A percentile compares a stretch with the other conserved stretches of the same genome.
phyloP scores from a whole-genome alignment of 2,329 filamentous ascomycete genomes.

The Chaetomiaceae sp. region DNA sequence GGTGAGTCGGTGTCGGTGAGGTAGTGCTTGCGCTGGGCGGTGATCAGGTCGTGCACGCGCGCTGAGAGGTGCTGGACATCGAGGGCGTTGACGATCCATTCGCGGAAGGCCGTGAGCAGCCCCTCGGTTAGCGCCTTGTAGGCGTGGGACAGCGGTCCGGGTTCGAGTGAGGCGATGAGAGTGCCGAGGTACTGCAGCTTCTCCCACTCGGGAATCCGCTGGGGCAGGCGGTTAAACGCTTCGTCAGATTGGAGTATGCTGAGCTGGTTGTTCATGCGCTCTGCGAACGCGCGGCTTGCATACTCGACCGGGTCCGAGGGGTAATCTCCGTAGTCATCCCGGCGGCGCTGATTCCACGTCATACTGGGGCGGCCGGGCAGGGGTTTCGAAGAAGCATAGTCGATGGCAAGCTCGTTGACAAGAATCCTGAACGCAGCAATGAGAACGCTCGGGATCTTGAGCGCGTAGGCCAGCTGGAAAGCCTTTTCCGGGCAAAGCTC shows the following conservation, averaged over 20 bases:
- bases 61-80: not conserved
- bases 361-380: slow-evolving; percentile 3
- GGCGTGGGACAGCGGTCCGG: not conserved
- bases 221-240: slow-evolving; percentile 25
- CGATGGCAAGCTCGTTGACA: slow-evolving; percentile 56
- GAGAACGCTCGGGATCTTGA: slow-evolving; percentile 39
- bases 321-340: slow-evolving; percentile 48
- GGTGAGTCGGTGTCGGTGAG: slow-evolving; percentile 29
- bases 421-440: slow-evolving; percentile 52
- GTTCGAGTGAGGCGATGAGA: slow-evolving; percentile 3
- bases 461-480: slow-evolving; percentile 48
- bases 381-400: slow-evolving; percentile 29
- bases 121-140: slow-evolving; percentile 11
- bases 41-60: slow-evolving; percentile 18
- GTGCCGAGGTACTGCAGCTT: slow-evolving; percentile 19
- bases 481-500: slow-evolving; percentile 58
- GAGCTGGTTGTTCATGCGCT: slow-evolving; percentile 35
- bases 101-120: slow-evolving; percentile 10
- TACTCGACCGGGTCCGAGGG: slow-evolving; percentile 44
- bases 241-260: slow-evolving; percentile 30
- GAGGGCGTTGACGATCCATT: slow-evolving; percentile 9
- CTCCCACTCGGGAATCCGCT: slow-evolving; percentile 31
- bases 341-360: slow-evolving; percentile 26
- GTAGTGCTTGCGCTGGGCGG: slow-evolving; percentile 34
- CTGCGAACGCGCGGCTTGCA: slow-evolving; percentile 47